Percentiles rank a stretch among this genome's conserved stretches.
These are phyloP conservation scores for Boletus coccyginus DNA, from an alignment of 768 basidiomycete species.

Conservation along the genomic window DNA sequence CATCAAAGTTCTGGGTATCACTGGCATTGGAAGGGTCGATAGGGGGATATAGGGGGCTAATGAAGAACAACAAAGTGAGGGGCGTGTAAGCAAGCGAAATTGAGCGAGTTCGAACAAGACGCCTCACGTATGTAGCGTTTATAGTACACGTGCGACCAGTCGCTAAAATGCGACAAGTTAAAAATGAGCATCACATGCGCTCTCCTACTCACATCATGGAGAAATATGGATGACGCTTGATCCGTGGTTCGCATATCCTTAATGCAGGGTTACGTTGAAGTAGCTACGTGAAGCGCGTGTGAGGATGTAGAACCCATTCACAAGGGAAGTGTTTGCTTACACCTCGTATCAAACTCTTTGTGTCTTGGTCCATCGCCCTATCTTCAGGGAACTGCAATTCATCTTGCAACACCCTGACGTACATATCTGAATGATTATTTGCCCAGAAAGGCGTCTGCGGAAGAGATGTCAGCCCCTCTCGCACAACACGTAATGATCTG, in stretches of 20 bases:
- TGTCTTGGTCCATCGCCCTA: conserved; percentile 89
- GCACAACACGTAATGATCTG: conserved; percentile 13
- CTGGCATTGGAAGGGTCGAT: conserved; percentile 89
- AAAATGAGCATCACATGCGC: conserved; percentile 5
- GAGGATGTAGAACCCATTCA: background rate
- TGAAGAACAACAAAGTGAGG: conserved; percentile 9
- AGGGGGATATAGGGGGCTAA: conserved; percentile 90
- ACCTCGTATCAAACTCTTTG: conserved; percentile 92
- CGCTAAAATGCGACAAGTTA: conserved; percentile 46
- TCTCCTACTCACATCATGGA: conserved; percentile 72
- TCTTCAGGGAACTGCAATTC: conserved; percentile 90
- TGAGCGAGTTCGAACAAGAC: background rate
- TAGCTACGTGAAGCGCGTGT: conserved; percentile 48
- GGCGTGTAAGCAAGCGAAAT: conserved; percentile 12
- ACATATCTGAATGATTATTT: conserved; percentile 93
- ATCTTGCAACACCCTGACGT: conserved; percentile 87
- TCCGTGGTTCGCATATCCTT: conserved; percentile 87
- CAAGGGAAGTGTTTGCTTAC: conserved; percentile 45
- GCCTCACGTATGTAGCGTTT: conserved; percentile 88
- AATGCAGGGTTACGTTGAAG: conserved; percentile 91
- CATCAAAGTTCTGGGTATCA: conserved; percentile 98
- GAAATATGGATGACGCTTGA: conserved; percentile 95
- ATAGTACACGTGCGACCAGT: conserved; percentile 92
- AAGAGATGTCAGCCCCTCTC: conserved; percentile 14
- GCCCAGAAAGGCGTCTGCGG: conserved; percentile 88